Evolutionary conservation across 345 rosid genomes (phyloP).

Genomic region (Ceriops zippeliana): DNA sequence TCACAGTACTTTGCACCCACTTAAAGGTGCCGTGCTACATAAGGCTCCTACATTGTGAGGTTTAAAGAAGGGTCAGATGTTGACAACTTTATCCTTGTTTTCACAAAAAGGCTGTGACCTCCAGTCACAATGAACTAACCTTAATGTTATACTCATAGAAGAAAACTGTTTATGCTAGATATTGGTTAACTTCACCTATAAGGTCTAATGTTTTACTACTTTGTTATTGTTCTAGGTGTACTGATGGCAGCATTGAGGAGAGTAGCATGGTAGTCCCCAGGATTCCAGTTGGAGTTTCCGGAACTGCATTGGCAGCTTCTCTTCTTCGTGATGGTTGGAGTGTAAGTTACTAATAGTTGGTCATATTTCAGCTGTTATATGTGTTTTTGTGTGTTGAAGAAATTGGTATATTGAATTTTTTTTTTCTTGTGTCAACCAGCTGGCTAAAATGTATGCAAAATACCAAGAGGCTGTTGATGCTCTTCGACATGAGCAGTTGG

Average conservation of each 20-base stretch:
- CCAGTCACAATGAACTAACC: too few species aligned
- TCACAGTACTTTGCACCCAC: too few species aligned
- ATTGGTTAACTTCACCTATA: too few species aligned
- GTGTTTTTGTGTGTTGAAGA: constrained; percentile 14
- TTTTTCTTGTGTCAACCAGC: constrained; percentile 36
- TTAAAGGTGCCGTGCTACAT: too few species aligned
- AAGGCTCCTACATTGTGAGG: too few species aligned
- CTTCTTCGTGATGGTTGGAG: constrained; percentile 99
- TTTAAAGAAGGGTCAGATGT: too few species aligned
- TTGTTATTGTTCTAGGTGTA: constrained; percentile 32
- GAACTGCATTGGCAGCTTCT: constrained; percentile 93
- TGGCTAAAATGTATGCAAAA: constrained; percentile 85
- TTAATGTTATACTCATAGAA: too few species aligned
- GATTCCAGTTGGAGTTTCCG: constrained; percentile 88
- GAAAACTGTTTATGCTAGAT: too few species aligned
- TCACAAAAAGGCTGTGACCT: too few species aligned
- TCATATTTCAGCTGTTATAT: constrained; percentile 1
- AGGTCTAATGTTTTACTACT: background rate
- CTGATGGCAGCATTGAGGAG: constrained; percentile 43
- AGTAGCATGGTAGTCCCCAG: constrained; percentile 48
- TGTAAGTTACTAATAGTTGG: constrained; percentile 50
- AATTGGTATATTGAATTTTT: background rate
- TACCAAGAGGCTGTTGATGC: constrained; percentile 99
- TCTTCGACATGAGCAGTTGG: constrained; percentile 86
- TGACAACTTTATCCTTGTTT: too few species aligned